Conservation (phyloP, 179 eudicot genomes). For the Heliamphora ciliata region DNA sequence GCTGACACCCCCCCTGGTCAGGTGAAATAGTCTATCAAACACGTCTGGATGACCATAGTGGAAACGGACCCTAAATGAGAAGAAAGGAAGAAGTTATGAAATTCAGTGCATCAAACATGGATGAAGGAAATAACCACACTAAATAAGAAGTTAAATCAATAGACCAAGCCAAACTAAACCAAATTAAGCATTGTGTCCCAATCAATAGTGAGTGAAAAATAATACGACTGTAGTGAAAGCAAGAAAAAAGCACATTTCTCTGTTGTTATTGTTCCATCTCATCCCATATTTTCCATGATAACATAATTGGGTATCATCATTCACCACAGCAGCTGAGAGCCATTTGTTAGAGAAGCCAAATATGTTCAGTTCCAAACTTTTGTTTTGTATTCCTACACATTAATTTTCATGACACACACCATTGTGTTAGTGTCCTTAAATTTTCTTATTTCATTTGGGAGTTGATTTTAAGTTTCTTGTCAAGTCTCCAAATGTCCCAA, state of each 20-base stretch:
- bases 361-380: neutral
- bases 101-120: neutral
- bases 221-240: neutral
- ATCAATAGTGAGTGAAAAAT: neutral
- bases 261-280: neutral
- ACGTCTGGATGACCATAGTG: conserved; percentile 99
- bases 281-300: neutral
- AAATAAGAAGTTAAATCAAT: neutral
- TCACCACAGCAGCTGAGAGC: neutral
- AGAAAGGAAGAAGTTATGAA: conserved; percentile 7
- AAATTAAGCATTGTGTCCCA: neutral
- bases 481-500: neutral
- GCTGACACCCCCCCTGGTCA: conserved; percentile 96
- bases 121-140: conserved; percentile 5
- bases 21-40: conserved; percentile 89
- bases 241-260: neutral
- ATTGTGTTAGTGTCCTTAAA: neutral
- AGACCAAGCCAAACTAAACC: neutral
- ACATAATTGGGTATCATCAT: neutral
- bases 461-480: neutral
- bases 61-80: conserved; percentile 71
- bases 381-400: neutral
- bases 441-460: neutral
- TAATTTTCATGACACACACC: neutral
- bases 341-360: neutral